Evolutionary conservation across 495 filamentous ascomycete genomes (phyloP).

Genomic region (Filosporella fistucella): DNA sequence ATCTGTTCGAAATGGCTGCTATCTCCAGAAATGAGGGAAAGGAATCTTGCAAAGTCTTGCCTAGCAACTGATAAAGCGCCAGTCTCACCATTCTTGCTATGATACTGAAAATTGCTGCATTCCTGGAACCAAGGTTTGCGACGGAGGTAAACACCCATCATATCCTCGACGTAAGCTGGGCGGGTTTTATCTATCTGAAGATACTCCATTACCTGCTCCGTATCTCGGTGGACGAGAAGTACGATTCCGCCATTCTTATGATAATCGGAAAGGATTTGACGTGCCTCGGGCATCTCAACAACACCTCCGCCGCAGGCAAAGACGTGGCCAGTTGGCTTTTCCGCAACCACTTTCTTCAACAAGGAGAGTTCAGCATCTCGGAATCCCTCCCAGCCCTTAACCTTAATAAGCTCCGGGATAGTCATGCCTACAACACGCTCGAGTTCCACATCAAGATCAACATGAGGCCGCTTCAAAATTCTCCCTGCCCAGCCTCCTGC

Average conservation of each 20-base stretch:
- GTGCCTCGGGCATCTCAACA: constrained; percentile 81
- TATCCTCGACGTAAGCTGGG: constrained; percentile 91
- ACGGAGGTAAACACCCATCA: constrained; percentile 86
- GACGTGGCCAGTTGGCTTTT: constrained; percentile 70
- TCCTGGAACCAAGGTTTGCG: constrained; percentile 88
- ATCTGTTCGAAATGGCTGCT: constrained; percentile 58
- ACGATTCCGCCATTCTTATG: constrained; percentile 82
- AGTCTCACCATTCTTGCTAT: constrained; percentile 61
- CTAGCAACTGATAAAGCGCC: constrained; percentile 56
- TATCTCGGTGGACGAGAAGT: constrained; percentile 81
- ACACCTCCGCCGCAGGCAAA: constrained; percentile 94
- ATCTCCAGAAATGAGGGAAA: constrained; percentile 68
- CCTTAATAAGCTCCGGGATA: constrained; percentile 78
- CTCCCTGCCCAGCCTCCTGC: constrained; percentile 78
- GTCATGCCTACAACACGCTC: constrained; percentile 65
- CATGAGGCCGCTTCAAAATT: constrained; percentile 67
- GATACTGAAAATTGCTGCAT: constrained; percentile 94
- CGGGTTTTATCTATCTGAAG: constrained; percentile 85
- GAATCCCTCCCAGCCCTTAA: constrained; percentile 85
- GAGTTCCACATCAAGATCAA: constrained; percentile 86
- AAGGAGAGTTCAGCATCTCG: constrained; percentile 73
- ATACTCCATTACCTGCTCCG: constrained; percentile 84
- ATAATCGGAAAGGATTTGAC: constrained; percentile 69
- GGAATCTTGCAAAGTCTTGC: constrained; percentile 76
- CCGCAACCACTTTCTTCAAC: constrained; percentile 65